Conservation (phyloP, 495 filamentous ascomycete species). For the Jackrogersella multiformis region DNA sequence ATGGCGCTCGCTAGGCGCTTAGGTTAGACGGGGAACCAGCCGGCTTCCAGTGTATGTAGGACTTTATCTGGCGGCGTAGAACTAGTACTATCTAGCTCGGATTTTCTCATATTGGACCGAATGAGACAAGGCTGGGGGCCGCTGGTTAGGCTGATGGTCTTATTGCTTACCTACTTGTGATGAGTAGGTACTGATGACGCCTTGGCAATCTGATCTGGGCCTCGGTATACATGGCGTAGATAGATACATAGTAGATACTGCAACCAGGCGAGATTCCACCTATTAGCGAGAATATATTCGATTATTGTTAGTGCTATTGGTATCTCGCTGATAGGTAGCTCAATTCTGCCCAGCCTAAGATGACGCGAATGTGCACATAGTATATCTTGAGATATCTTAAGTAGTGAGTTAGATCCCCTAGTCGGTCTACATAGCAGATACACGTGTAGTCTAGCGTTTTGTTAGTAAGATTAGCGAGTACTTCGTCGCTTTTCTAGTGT, state of each 20-base stretch:
- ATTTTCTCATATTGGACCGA: neutral
- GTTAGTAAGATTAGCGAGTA: neutral
- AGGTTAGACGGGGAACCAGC: too few species aligned
- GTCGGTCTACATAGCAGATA: neutral
- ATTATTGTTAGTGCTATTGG: too few species aligned
- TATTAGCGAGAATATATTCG: too few species aligned
- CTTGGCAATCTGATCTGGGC: slow-evolving; percentile 28
- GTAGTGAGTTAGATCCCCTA: neutral
- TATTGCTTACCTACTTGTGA: neutral
- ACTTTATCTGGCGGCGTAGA: neutral
- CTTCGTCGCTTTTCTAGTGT: neutral
- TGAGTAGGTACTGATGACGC: neutral
- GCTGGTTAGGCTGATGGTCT: neutral
- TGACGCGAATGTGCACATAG: too few species aligned
- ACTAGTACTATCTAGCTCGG: too few species aligned
- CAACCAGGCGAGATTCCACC: too few species aligned
- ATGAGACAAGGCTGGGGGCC: slow-evolving; percentile 5
- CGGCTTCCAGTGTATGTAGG: too few species aligned
- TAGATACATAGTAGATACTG: too few species aligned
- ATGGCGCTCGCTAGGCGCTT: too few species aligned
- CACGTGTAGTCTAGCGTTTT: neutral
- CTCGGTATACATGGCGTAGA: too few species aligned
- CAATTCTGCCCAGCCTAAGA: neutral
- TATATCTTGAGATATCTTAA: neutral
- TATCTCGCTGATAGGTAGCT: too few species aligned